These are phyloP conservation scores for Ceratocystis harringtonii DNA, from an alignment of 2,329 filamentous ascomycete genomes.

Conservation along the genomic window DNA sequence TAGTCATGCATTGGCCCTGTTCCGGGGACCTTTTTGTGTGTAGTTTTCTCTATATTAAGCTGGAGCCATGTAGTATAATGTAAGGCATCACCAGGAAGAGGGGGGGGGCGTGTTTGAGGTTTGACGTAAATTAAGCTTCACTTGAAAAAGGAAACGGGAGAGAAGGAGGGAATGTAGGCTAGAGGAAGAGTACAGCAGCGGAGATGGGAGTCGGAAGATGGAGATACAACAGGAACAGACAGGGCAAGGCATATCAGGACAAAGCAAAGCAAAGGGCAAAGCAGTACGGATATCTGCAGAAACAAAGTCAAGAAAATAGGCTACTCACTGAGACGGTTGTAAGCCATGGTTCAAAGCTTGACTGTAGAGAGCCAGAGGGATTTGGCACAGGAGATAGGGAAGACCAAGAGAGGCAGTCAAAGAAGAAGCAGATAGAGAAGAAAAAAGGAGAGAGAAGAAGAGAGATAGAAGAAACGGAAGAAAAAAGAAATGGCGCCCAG, in stretches of 20 bases:
- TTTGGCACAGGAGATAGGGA: not conserved
- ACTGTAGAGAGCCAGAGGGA: not conserved
- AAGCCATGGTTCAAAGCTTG: conserved; percentile 16
- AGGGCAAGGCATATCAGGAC: not conserved
- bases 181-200: not conserved
- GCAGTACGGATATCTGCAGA: not conserved
- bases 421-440: not conserved
- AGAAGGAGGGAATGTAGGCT: not conserved
- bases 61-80: not conserved
- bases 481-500: too few species aligned
- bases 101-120: conserved; percentile 12
- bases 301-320: not conserved
- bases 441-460: not conserved
- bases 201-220: not conserved
- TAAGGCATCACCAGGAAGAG: not conserved
- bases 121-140: conserved; percentile 6
- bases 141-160: not conserved
- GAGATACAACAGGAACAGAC: not conserved
- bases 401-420: not conserved
- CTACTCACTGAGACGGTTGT: conserved; percentile 19
- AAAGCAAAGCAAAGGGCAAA: not conserved
- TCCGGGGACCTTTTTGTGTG: not conserved
- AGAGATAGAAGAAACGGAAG: not conserved
- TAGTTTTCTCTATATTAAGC: not conserved
- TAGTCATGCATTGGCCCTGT: not conserved